Evolutionary conservation across 2,329 filamentous ascomycete species (phyloP), one percentile per base, ranked within the genome.

Genomic region (Hypoxylon sp.): DNA sequence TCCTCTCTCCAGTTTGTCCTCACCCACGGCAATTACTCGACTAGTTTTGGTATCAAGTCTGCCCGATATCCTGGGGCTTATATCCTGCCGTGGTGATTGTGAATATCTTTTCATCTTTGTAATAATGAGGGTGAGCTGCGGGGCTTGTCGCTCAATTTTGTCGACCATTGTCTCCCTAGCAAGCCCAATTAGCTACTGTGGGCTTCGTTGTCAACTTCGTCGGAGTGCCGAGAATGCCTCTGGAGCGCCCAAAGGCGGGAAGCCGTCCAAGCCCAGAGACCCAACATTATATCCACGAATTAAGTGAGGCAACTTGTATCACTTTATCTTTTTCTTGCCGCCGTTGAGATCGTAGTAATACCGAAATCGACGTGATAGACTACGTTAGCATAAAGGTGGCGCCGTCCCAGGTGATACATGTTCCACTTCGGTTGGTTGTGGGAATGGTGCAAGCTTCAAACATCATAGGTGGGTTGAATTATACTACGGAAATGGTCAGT

Each of bases 401-500:
- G 39, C 52, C 47, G 48, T 41, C n/a, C 39, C 5, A 34, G 7
- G 15, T 15, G 7, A 6, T 39, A 2, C 3, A n/a, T 3, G 34
- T 39, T 15, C 13, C 17, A 39, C n/a, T 39, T 15, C 5, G 28
- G 22, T 10, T n/a, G 10, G 17, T 11, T 11, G 41, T 19, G 41
- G 34, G 32, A 28, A 30, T 32, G 22, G 11, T 20, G n/a, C 13
- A 2, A 32, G 30, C 30, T 20, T 26, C n/a, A 32, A 49, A 19
- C 15, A 43, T 52, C 59, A 28, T 41, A 24, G 24, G 39, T 19
- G 28, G 39, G 34, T 37, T 48, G 49, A 34, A 62, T 56, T 66
- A 66, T 53, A 66, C 63, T 63, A n/a, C 24, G 19, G 17, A 11
- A 54, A 26, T 17, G 3, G 28, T 65, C 39, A 65, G 57, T 19